Base-by-base conservation (phyloP, 139 green algal species). In the Mesotaenium endlicherianum region DNA sequence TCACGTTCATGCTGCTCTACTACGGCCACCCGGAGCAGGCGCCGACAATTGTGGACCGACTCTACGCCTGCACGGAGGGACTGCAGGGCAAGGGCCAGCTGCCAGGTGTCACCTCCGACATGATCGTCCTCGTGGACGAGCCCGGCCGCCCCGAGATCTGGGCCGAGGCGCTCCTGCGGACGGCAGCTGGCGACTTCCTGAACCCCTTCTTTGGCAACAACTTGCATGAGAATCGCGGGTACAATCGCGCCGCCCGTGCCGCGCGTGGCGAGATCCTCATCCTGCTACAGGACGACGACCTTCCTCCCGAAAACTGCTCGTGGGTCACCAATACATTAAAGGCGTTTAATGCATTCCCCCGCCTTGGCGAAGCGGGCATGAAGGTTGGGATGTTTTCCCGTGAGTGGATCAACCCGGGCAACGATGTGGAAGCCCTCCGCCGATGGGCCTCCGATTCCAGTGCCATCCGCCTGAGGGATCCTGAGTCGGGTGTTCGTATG, bases 241-340 rank as follows among this genome's bases (percentile, higher is more conserved):
- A 82, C 70, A 87, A 87, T 70, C 47, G 60, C 31, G 59, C 36
- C 17, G 60, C 60, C 5, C 6, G 60, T 82, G 30, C 58, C 43
- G 81, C 70, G 64, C 42, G 45, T 76, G 11, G 81, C 72, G 17
- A 64, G 16, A 30, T 87, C 58, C 20, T 87, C 30, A 44, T 87
- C n/a, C 43, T 87, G 30, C 26, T 87, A 49, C 74, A 87, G 55
- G 81, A 87, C 59, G 69, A 81, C 45, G 70, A 87, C 49, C 43
- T 72, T 31, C 77, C 77, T 1, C 74, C 74, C 31, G 42, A 34
- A 2, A 38, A 20, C 17, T 78, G 70, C 47, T 36, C 44, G 4
- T 78, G 70, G 70, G 3, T 78, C 16, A 6, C 34, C 30, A 50
- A 78, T 50, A 45, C 6, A 4, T 4, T 72, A 11, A 72, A 6